A percentile compares a stretch with the other conserved stretches of the same genome.
These are phyloP conservation scores for Globisporangium megalacanthum DNA, from an alignment of 352 stramenopile species.

Conservation along the genomic window DNA sequence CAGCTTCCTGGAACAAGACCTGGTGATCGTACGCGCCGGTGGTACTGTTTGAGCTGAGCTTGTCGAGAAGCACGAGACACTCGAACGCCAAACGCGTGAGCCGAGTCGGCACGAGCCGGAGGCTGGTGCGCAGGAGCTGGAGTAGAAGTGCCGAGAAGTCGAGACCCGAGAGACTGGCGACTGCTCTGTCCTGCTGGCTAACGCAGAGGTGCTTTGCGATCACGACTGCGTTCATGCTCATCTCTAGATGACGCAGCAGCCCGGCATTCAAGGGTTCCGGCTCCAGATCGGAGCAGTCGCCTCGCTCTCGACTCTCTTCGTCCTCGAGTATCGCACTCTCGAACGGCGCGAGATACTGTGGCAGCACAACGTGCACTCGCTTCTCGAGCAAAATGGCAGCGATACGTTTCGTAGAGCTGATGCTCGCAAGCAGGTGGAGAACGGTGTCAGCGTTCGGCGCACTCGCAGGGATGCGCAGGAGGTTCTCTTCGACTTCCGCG, in stretches of 20 bases:
- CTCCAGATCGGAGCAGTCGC: too few relatives aligned
- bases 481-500: slow-evolving; percentile 17
- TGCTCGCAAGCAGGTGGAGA: slow-evolving; percentile 31
- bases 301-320: neutral
- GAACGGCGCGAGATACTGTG: slow-evolving; percentile 29
- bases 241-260: slow-evolving; percentile 5
- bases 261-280: neutral
- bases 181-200: slow-evolving; percentile 24
- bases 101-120: neutral
- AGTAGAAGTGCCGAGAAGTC: slow-evolving; percentile 37
- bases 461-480: slow-evolving; percentile 13
- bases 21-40: slow-evolving; percentile 27
- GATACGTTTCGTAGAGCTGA: slow-evolving; percentile 35
- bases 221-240: slow-evolving; percentile 16
- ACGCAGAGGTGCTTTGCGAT: slow-evolving; percentile 27
- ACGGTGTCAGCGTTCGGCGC: slow-evolving; percentile 39
- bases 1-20: slow-evolving; percentile 32
- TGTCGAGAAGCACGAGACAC: slow-evolving; percentile 35
- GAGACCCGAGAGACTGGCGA: slow-evolving; percentile 30
- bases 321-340: slow-evolving; percentile 1
- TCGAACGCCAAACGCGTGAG: slow-evolving; percentile 22
- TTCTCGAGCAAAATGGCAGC: slow-evolving; percentile 52
- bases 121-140: slow-evolving; percentile 25
- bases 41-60: slow-evolving; percentile 14
- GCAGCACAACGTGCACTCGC: slow-evolving; percentile 36